Base-by-base conservation (phyloP, 2,329 filamentous ascomycete genomes). In the Colletotrichum sp. region DNA sequence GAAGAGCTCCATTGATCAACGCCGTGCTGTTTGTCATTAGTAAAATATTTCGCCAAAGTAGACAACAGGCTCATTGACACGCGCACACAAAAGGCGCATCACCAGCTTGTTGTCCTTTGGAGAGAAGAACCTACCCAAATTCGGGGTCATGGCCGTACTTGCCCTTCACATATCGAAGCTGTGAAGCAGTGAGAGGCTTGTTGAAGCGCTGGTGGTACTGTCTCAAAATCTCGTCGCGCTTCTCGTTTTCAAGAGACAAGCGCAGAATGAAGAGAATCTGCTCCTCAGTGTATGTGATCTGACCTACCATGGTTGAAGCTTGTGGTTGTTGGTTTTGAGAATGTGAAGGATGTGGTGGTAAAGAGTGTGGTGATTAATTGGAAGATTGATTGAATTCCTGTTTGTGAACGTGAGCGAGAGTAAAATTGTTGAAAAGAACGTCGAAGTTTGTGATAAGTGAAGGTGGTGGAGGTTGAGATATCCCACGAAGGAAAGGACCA, bases 61-160 rank as follows among this genome's bases (percentile, higher is more conserved):
- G 24, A 32, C n/a, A 48, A 52, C 18, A 15, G 22, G 24, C n/a
- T 26, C 10, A 63, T 22, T 63, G n/a, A 34, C 9, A 63, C 2
- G 59, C 30, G 16, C 28, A 34, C 6, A 64, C 18, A 36, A 64
- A 16, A 12, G 18, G 22, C 32, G 34, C 34, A 36, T 16, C 34
- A 36, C 15, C 34, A 1, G 34, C 34, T 36, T 16, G 28, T 63
- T 13, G 22, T 15, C 18, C 8, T 3, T 7, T 44, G 34, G 3
- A 34, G 30, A 13, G 44, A 22, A n/a, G 44, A 4, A 65, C 84
- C 72, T 81, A 86, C 86, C 83, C 82, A 71, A 83, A 86, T 8
- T 82, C 80, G 1, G 85, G 84, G 48, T 86, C 84, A 48, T 81
- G 83, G 0, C 85, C 85, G 59, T 87, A 87, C 75, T 86, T 85